Percentiles rank a stretch among this genome's conserved stretches.
These are phyloP conservation scores for Mortierella alpina DNA, from an alignment of 192 early-diverging fungal genomes.

Conservation along the genomic window DNA sequence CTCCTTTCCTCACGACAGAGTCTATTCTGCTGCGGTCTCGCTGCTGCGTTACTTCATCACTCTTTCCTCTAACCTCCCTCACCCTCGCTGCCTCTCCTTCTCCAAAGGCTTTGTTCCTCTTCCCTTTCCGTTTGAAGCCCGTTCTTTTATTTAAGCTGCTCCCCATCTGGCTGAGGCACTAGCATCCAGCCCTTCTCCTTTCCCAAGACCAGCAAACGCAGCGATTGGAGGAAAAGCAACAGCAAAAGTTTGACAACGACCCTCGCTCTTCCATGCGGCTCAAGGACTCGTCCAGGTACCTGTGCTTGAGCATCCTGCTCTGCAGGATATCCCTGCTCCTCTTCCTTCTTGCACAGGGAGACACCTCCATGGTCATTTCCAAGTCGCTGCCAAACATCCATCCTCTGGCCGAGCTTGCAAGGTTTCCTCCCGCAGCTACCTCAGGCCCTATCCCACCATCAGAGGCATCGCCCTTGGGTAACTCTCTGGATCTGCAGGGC, in stretches of 20 bases:
- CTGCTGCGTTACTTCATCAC: neutral
- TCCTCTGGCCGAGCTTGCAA: too few species aligned
- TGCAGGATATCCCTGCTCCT: slow-evolving; percentile 18
- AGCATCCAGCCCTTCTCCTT: neutral
- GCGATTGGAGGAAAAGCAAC: too few species aligned
- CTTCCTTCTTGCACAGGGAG: neutral
- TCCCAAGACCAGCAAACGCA: neutral
- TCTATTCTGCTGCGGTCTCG: too few species aligned
- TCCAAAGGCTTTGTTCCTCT: too few species aligned
- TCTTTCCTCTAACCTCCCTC: neutral
- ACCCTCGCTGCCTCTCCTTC: neutral
- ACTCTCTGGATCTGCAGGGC: too few species aligned
- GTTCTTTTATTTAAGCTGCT: neutral
- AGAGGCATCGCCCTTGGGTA: too few species aligned
- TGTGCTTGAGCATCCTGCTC: slow-evolving; percentile 37
- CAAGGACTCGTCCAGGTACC: slow-evolving; percentile 36
- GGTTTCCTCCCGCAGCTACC: too few species aligned
- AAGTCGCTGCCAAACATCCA: slow-evolving; percentile 11
- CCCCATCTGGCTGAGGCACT: neutral
- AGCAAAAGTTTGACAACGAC: neutral
- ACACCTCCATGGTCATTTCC: slow-evolving; percentile 14
- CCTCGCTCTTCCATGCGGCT: slow-evolving; percentile 23
- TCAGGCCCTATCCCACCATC: too few species aligned
- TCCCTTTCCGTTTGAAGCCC: neutral
- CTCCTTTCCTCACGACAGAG: too few species aligned